These are phyloP conservation scores for Tylopilus plumbeoviolaceoides DNA, from an alignment of 768 basidiomycete species.

Conservation along the genomic window DNA sequence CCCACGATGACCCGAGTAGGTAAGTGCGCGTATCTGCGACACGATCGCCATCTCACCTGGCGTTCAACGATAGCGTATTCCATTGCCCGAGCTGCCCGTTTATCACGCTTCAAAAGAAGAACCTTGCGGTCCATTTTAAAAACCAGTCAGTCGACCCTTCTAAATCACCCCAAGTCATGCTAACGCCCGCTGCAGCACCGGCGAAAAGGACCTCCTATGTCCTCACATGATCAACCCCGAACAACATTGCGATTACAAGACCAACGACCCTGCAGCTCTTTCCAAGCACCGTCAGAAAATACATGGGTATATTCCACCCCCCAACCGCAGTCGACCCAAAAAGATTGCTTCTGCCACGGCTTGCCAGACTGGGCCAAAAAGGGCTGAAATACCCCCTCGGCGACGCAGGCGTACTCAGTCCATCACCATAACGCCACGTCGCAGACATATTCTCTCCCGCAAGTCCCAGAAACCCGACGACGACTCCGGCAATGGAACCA, in stretches of 20 bases:
- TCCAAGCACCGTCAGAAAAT: slow-evolving; percentile 22
- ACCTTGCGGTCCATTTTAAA: slow-evolving; percentile 16
- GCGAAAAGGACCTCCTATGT: slow-evolving; percentile 17
- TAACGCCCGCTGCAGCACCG: slow-evolving; percentile 14
- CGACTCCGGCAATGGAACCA: neutral
- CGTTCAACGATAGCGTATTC: slow-evolving; percentile 10
- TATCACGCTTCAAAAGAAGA: slow-evolving; percentile 18
- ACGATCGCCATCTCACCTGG: neutral
- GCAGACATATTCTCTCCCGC: neutral
- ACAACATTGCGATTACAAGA: slow-evolving; percentile 18
- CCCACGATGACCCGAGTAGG: slow-evolving; percentile 13
- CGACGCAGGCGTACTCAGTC: neutral
- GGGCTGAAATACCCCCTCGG: neutral
- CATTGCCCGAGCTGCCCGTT: slow-evolving; percentile 19
- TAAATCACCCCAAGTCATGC: neutral
- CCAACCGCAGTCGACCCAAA: slow-evolving; percentile 1
- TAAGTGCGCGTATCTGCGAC: neutral
- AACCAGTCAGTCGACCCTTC: slow-evolving; percentile 14
- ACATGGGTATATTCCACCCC: slow-evolving; percentile 20
- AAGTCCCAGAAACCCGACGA: neutral
- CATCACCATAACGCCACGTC: neutral
- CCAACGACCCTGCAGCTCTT: slow-evolving; percentile 24
- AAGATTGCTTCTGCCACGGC: neutral
- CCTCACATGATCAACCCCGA: slow-evolving; percentile 2
- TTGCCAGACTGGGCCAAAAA: neutral